Evolutionary conservation across 176 grass and related monocot genomes (phyloP).

Genomic region (Eremochloa ophiuroides): DNA sequence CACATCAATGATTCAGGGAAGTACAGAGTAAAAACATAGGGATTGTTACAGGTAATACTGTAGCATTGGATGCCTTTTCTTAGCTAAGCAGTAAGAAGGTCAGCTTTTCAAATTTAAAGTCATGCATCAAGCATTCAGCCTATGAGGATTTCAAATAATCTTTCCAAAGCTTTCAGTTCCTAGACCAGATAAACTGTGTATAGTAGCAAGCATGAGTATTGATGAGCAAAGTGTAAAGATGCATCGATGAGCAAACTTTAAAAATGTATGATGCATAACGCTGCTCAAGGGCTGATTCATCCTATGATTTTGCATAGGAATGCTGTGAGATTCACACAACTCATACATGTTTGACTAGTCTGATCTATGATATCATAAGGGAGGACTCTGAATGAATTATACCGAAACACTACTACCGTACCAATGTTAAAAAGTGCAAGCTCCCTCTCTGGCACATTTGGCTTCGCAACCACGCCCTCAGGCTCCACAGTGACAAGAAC

Average conservation of each 20-base stretch:
- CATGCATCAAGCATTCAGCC: neutral
- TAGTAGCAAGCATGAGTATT: neutral
- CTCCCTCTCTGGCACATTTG: constrained; percentile 54
- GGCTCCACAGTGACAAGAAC: constrained; percentile 64
- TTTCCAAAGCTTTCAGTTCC: neutral
- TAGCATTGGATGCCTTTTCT: neutral
- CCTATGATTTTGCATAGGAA: neutral
- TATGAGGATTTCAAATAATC: neutral
- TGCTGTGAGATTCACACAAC: neutral
- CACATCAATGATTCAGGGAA: neutral
- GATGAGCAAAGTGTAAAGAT: neutral
- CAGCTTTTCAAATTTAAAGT: neutral
- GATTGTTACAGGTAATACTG: neutral
- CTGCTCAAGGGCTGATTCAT: neutral
- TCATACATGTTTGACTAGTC: neutral
- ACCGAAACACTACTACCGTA: constrained; percentile 14
- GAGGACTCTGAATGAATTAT: neutral
- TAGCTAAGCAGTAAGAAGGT: neutral
- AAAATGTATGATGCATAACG: neutral
- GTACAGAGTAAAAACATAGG: neutral
- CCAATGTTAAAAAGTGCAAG: constrained; percentile 82
- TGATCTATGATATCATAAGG: neutral
- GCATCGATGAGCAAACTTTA: neutral
- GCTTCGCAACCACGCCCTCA: constrained; percentile 62
- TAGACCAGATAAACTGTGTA: constrained; percentile 25